Evolutionary conservation across 176 grass and related monocot species (phyloP).

Genomic region (Eragrostis curvula): DNA sequence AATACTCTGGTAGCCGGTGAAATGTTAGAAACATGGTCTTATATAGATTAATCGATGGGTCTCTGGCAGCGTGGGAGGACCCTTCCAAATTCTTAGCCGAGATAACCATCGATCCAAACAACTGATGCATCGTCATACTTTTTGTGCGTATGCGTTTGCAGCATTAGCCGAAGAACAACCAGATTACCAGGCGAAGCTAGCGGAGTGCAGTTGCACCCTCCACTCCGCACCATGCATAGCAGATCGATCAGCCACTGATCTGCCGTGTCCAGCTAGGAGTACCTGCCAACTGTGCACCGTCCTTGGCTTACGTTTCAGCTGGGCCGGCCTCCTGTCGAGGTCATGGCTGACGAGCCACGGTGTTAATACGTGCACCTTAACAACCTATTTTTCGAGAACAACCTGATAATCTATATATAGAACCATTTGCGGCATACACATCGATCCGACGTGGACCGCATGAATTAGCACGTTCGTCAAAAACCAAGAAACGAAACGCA

Average conservation of each 20-base stretch:
- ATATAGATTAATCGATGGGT: too few relatives aligned
- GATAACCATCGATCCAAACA: too few relatives aligned
- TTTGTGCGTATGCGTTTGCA: too few relatives aligned
- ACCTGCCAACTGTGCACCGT: not conserved
- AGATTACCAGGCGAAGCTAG: not conserved
- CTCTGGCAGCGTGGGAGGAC: too few relatives aligned
- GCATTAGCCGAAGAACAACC: not conserved
- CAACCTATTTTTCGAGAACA: too few relatives aligned
- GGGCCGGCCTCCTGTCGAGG: not conserved
- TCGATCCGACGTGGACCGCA: constrained; percentile 22
- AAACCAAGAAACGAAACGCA: not conserved
- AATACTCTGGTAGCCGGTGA: not conserved
- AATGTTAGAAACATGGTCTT: too few relatives aligned
- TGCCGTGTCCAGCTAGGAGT: not conserved
- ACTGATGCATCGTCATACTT: too few relatives aligned
- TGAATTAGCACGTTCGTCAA: not conserved
- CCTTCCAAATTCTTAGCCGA: too few relatives aligned
- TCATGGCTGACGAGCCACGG: not conserved
- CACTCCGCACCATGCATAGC: not conserved
- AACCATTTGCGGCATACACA: not conserved
- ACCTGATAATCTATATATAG: not conserved
- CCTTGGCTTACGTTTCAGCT: not conserved
- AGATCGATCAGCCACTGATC: not conserved
- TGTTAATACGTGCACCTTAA: too few relatives aligned
- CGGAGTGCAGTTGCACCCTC: not conserved